Base-by-base conservation (phyloP, 371 early-diverging fungal species). In the Antonospora locustae region DNA sequence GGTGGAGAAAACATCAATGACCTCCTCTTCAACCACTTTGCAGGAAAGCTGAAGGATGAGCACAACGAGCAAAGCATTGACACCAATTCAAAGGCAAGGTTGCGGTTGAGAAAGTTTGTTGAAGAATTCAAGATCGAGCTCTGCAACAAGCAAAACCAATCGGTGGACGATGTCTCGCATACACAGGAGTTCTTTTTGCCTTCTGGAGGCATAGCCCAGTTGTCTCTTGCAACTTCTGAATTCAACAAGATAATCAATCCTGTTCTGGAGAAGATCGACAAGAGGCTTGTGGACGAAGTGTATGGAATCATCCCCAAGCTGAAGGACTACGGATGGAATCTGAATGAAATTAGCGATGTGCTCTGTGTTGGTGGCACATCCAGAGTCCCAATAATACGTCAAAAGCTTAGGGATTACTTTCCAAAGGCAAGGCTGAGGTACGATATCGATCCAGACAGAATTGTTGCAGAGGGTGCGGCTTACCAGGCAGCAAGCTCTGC, bases 1-100 rank as follows among this genome's bases (percentile, higher is more conserved):
- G 92, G 95, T 73, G 95, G 95, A 75, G 90, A 89, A 78, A 90
- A 91, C 78, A 86, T 90, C 74, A 90, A 90, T 78, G 84, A 87
- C 81, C 79, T 83, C 62, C 78, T 94, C 50, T 86, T 86, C 65
- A 80, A 79, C 77, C 80, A 85, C 79, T 89, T 90, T 66, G 71
- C 77, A 53, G 78, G 81, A 62, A 83, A 84, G 77, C 87, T 89
- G 80, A 84, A 86, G 20, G 28, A 57, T 24, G 1, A 20, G 2
- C 14, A 11, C n/a, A 29, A 48, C 29, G 32, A 57, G 37, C 14
- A 2, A 4, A 45, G 20, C 46, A 36, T 22, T 16, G 20, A 51
- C 17, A n/a, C 17, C n/a, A 38, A 50, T 12, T 16, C 34, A 25
- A 65, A 61, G 24, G 65, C 65, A 41, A 47, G 55, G 3, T 30